phyloP scores from a whole-genome alignment of 768 basidiomycete genomes.

The Boletus huronensis region DNA sequence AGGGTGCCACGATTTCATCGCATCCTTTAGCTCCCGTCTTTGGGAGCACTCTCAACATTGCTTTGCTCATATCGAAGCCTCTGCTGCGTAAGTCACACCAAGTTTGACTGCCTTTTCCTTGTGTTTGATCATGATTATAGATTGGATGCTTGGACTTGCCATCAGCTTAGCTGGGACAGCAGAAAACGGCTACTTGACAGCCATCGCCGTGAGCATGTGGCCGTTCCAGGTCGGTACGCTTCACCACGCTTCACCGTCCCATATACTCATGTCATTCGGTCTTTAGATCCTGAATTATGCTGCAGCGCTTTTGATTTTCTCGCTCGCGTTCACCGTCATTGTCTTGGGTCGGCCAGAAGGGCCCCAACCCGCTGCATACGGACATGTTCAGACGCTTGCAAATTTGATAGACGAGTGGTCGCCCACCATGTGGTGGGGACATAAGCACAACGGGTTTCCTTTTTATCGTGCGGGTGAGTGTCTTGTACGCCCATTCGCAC shows the following conservation, averaged over 20 bases:
- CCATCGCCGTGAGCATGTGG: slow-evolving; percentile 26
- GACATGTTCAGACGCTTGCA: slow-evolving; percentile 33
- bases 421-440: slow-evolving; percentile 31
- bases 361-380: slow-evolving; percentile 31
- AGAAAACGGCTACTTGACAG: slow-evolving; percentile 2
- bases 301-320: slow-evolving; percentile 15
- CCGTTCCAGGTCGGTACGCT: slow-evolving; percentile 19
- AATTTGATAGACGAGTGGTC: slow-evolving; percentile 38
- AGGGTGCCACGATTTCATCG: slow-evolving; percentile 15
- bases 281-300: slow-evolving; percentile 29
- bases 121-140: slow-evolving; percentile 8
- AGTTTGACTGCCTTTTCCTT: not conserved
- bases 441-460: slow-evolving; percentile 11
- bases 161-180: slow-evolving; percentile 19
- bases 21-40: slow-evolving; percentile 25
- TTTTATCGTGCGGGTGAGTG: slow-evolving; percentile 23
- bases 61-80: slow-evolving; percentile 21
- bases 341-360: slow-evolving; percentile 18
- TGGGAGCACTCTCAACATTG: slow-evolving; percentile 14
- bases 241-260: not conserved
- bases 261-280: not conserved
- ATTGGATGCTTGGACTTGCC: slow-evolving; percentile 34
- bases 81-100: slow-evolving; percentile 24
- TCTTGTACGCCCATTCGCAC: not conserved
- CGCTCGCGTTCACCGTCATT: slow-evolving; percentile 14